Percentiles rank a stretch among this genome's conserved stretches.
Conservation (phyloP, 208 protist genomes). For the Leptomonas seymouri region DNA sequence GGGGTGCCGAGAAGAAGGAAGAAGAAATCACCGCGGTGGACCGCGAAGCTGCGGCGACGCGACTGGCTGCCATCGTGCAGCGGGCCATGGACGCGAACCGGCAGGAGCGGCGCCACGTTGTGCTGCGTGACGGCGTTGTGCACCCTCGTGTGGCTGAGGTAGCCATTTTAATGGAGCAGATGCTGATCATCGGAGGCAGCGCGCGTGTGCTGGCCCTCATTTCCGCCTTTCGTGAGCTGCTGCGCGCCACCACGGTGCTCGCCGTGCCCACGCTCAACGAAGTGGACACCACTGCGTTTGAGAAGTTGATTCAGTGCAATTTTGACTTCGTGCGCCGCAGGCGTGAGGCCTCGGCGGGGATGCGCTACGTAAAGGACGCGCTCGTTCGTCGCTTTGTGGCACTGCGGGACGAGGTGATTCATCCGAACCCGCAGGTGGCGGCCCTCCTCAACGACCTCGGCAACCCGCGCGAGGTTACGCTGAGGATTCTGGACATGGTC, state of each 20-base stretch:
- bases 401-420: slow-evolving; percentile 40
- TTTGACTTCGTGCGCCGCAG: slow-evolving; percentile 71
- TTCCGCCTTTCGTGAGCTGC: slow-evolving; percentile 59
- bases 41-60: slow-evolving; percentile 16
- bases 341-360: slow-evolving; percentile 65
- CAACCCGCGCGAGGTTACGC: slow-evolving; percentile 50
- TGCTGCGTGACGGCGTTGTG: slow-evolving; percentile 36
- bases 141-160: slow-evolving; percentile 80
- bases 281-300: slow-evolving; percentile 55
- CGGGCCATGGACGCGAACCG: slow-evolving; percentile 33
- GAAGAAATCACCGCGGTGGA: slow-evolving; percentile 40
- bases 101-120: slow-evolving; percentile 18
- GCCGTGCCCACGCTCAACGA: slow-evolving; percentile 42
- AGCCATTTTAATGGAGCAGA: slow-evolving; percentile 72
- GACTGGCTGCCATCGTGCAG: slow-evolving; percentile 32
- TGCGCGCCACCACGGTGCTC: slow-evolving; percentile 57
- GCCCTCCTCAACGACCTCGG: slow-evolving; percentile 35
- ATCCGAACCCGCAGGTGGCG: slow-evolving; percentile 24
- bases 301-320: slow-evolving; percentile 66
- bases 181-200: slow-evolving; percentile 78
- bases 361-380: slow-evolving; percentile 75
- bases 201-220: slow-evolving; percentile 74
- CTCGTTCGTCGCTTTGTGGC: slow-evolving; percentile 61
- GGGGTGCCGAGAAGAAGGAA: slow-evolving; percentile 17
- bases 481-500: slow-evolving; percentile 52